phyloP scores from a whole-genome alignment of 1,284 basidiomycete species.

The Moesziomyces sp. region DNA sequence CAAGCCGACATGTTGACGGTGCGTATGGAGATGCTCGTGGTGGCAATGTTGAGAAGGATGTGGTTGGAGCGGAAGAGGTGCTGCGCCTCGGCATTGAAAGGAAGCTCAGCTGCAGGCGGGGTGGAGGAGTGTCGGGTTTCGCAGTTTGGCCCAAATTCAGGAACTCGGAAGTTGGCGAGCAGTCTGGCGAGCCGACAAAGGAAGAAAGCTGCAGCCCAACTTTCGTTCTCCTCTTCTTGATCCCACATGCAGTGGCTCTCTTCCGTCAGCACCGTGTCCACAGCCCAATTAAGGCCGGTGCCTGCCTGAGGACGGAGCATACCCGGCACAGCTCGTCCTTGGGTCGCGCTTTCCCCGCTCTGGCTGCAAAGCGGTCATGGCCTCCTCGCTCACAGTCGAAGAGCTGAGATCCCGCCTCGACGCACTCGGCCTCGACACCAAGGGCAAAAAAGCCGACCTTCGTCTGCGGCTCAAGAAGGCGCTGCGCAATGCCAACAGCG shows the following conservation, averaged over 20 bases:
- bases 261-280: too few relatives aligned
- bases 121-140: conserved; percentile 17
- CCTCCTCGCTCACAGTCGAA: conserved; percentile 40
- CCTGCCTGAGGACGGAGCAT: conserved; percentile 34
- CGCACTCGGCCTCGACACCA: conserved; percentile 59
- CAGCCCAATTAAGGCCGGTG: conserved; percentile 10
- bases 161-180: conserved; percentile 21
- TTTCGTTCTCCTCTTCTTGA: too few relatives aligned
- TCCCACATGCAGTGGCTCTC: too few relatives aligned
- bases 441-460: conserved; percentile 63
- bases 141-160: conserved; percentile 9
- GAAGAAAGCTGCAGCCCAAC: too few relatives aligned
- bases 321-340: conserved; percentile 33
- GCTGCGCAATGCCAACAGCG: conserved; percentile 23
- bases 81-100: conserved; percentile 3
- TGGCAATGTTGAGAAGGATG: not conserved
- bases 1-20: conserved; percentile 17
- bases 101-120: not conserved
- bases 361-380: conserved; percentile 8
- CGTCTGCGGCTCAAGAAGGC: conserved; percentile 47
- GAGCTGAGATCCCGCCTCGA: conserved; percentile 49
- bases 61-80: not conserved
- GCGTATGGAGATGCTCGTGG: conserved; percentile 1
- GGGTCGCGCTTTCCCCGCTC: conserved; percentile 4
- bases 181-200: too few relatives aligned